Conservation (phyloP, 805 yeast species). For the Wickerhamiella parazyma region DNA sequence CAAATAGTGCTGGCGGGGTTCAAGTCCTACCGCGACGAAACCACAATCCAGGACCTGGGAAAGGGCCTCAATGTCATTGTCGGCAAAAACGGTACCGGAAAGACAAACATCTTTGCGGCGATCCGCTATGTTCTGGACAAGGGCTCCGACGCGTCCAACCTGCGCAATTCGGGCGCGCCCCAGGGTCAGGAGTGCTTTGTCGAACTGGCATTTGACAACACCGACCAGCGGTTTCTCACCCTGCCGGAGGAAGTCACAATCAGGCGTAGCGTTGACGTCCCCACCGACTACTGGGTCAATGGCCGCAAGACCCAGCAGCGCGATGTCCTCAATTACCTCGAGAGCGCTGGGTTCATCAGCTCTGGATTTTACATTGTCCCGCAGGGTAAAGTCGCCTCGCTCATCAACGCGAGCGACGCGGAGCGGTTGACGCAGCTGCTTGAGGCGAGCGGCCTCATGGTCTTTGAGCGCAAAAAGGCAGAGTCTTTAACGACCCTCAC, state of each 20-base stretch:
- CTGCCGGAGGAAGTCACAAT: constrained; percentile 56
- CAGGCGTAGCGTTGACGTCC: constrained; percentile 76
- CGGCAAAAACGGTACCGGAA: constrained; percentile 95
- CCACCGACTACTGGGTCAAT: constrained; percentile 78
- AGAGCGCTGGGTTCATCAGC: constrained; percentile 83
- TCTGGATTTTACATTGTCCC: constrained; percentile 92
- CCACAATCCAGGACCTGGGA: constrained; percentile 93
- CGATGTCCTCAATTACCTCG: constrained; percentile 64
- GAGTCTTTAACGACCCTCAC: constrained; percentile 73
- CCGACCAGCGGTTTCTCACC: constrained; percentile 60
- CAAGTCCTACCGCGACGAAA: constrained; percentile 93
- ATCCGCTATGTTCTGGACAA: constrained; percentile 80
- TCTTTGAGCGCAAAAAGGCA: constrained; percentile 67
- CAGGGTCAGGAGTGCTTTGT: constrained; percentile 36
- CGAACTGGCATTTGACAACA: constrained; percentile 74
- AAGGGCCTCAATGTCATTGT: constrained; percentile 94
- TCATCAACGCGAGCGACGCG: constrained; percentile 78
- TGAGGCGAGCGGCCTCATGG: constrained; percentile 90
- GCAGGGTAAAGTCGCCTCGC: constrained; percentile 78
- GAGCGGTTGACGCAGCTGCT: constrained; percentile 70
- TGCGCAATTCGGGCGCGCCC: constrained; percentile 5
- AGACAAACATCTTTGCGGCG: constrained; percentile 90
- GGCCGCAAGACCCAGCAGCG: constrained; percentile 63
- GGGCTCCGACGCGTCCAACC: constrained; percentile 1
- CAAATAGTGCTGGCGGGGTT: constrained; percentile 95